Conservation (phyloP, 441 rosid species). For the Bruguiera hainesii region DNA sequence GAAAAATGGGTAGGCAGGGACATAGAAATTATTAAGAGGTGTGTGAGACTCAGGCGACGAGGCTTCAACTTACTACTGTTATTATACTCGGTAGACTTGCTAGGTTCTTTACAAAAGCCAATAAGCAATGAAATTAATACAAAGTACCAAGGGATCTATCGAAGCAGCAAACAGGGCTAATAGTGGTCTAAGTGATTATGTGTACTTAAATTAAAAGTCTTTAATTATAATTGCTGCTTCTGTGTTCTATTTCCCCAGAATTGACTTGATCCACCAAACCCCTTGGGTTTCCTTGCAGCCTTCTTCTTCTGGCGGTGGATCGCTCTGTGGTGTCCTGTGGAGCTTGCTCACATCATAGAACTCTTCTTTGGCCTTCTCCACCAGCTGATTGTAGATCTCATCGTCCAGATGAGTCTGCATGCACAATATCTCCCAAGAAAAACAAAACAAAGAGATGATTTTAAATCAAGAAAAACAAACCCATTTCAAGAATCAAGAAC, state of each 20-base stretch:
- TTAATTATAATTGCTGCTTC: background rate
- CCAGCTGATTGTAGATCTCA: slow-evolving; percentile 52
- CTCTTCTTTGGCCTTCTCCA: slow-evolving; percentile 51
- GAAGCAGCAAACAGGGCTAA: background rate
- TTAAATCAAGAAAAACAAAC: background rate
- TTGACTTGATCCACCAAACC: slow-evolving; percentile 82
- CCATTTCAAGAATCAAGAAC: background rate
- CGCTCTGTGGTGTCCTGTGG: slow-evolving; percentile 67
- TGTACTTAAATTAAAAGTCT: background rate
- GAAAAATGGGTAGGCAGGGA: too few relatives aligned
- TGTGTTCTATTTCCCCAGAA: slow-evolving; percentile 45
- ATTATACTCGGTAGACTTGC: too few relatives aligned
- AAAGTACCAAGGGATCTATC: background rate
- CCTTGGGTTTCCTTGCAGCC: slow-evolving; percentile 69
- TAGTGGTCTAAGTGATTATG: background rate
- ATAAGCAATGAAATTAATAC: background rate
- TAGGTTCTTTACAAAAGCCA: too few relatives aligned
- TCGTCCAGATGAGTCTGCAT: slow-evolving; percentile 61
- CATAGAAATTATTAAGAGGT: too few relatives aligned
- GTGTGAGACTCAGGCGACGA: too few relatives aligned
- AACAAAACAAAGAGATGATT: background rate
- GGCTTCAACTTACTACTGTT: too few relatives aligned
- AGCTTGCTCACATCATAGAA: slow-evolving; percentile 76
- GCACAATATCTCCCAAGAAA: slow-evolving; percentile 51
- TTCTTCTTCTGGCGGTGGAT: slow-evolving; percentile 53